These are phyloP conservation scores for Tetracladium setigerum DNA, from an alignment of 495 filamentous ascomycete genomes.

Conservation along the genomic window DNA sequence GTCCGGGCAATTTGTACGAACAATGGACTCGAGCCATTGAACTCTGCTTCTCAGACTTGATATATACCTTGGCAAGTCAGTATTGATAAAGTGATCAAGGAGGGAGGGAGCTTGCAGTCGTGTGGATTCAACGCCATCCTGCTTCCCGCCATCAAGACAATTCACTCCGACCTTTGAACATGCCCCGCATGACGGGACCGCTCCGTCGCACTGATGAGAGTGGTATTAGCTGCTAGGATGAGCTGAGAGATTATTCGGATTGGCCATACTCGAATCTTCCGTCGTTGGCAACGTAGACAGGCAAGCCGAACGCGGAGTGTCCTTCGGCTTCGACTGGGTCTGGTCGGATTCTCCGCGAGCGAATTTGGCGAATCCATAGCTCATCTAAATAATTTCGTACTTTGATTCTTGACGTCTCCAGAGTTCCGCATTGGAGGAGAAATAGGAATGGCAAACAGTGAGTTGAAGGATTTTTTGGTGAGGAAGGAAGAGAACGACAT, in stretches of 20 bases:
- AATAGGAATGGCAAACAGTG: too few relatives aligned
- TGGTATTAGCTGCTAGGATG: background rate
- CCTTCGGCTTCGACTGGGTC: too few relatives aligned
- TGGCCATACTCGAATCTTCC: slow-evolving; percentile 28
- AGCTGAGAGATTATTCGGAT: background rate
- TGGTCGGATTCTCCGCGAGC: too few relatives aligned
- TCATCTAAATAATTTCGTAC: too few relatives aligned
- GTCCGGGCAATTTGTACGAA: slow-evolving; percentile 26
- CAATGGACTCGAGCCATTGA: slow-evolving; percentile 34
- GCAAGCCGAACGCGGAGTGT: slow-evolving; percentile 29
- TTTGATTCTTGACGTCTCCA: too few relatives aligned
- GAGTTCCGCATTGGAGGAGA: too few relatives aligned
- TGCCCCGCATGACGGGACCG: slow-evolving; percentile 26
- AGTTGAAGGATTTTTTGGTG: too few relatives aligned
- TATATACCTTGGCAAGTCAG: slow-evolving; percentile 27
- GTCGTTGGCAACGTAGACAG: slow-evolving; percentile 32
- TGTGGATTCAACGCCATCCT: slow-evolving; percentile 17
- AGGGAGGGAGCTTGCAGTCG: slow-evolving; percentile 28
- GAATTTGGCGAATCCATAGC: too few relatives aligned
- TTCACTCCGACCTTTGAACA: slow-evolving; percentile 32
- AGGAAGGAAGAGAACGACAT: too few relatives aligned
- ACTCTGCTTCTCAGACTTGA: slow-evolving; percentile 32
- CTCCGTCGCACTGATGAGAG: slow-evolving; percentile 24
- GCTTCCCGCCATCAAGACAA: slow-evolving; percentile 36
- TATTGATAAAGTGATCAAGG: background rate